These are phyloP conservation scores for Starmera pachycereana DNA, from an alignment of 805 yeast species.

Conservation along the genomic window DNA sequence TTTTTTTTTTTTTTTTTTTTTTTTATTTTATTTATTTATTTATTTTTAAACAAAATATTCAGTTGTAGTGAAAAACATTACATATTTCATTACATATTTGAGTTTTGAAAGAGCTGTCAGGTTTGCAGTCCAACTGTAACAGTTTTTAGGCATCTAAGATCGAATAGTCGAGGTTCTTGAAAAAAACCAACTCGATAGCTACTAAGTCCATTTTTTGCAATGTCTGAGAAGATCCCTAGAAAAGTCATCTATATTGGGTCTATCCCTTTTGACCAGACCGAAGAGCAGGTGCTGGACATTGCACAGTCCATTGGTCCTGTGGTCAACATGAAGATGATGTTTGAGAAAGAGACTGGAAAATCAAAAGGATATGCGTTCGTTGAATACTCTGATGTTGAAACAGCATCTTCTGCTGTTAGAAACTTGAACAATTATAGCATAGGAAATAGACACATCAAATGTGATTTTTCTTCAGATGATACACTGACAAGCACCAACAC, in stretches of 20 bases:
- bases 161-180: too few relatives aligned
- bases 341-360: slow-evolving; percentile 82
- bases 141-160: too few relatives aligned
- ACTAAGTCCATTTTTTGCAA: background rate
- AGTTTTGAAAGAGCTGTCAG: too few relatives aligned
- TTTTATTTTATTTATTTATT: too few relatives aligned
- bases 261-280: slow-evolving; percentile 89
- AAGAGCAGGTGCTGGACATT: slow-evolving; percentile 81
- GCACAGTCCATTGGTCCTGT: slow-evolving; percentile 89
- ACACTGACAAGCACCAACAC: slow-evolving; percentile 8
- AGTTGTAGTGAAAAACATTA: too few relatives aligned
- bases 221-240: slow-evolving; percentile 17
- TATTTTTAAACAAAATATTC: too few relatives aligned
- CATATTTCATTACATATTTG: too few relatives aligned
- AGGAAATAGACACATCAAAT: slow-evolving; percentile 62
- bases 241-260: slow-evolving; percentile 68
- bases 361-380: slow-evolving; percentile 88
- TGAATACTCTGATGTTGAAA: slow-evolving; percentile 71
- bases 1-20: too few relatives aligned
- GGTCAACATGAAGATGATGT: slow-evolving; percentile 58
- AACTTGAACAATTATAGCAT: slow-evolving; percentile 72
- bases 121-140: too few relatives aligned
- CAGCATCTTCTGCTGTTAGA: slow-evolving; percentile 86
- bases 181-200: too few relatives aligned
- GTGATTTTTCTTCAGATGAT: slow-evolving; percentile 60